A percentile compares a stretch with the other conserved stretches of the same genome.
Conservation (phyloP, 2,329 filamentous ascomycete genomes). For the Cephalotrichum gorgonifer region DNA sequence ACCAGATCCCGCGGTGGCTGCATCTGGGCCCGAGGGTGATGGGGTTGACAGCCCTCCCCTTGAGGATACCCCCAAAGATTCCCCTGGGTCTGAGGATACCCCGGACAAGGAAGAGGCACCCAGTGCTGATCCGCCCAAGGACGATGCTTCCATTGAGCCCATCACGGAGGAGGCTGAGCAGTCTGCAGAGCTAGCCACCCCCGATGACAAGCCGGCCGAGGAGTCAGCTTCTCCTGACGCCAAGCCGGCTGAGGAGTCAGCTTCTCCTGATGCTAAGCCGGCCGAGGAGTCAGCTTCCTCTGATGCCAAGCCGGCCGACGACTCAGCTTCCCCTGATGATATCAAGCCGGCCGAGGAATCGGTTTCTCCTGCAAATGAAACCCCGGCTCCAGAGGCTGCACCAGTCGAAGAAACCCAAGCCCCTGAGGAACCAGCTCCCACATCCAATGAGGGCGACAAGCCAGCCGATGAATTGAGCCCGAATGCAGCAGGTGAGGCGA, state of each 20-base stretch:
- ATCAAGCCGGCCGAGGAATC: background rate
- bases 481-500: background rate
- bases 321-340: background rate
- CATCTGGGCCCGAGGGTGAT: background rate
- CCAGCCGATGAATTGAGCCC: background rate
- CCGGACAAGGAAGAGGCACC: background rate
- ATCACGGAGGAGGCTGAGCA: background rate
- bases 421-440: background rate
- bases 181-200: background rate
- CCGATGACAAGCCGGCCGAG: background rate
- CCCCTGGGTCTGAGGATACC: constrained; percentile 1
- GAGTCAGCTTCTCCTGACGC: background rate
- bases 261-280: background rate
- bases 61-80: background rate
- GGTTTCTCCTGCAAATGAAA: background rate
- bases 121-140: constrained; percentile 1
- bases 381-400: background rate
- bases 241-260: constrained; percentile 1
- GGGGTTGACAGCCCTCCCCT: background rate
- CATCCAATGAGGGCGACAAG: background rate
- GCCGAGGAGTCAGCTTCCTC: background rate
- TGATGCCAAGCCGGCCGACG: constrained; percentile 1
- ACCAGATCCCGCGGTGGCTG: constrained; percentile 4
- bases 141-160: background rate
- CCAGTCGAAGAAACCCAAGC: background rate